phyloP scores from a whole-genome alignment of 2,329 filamentous ascomycete species.

The Macrophomina pseudophaseolina region DNA sequence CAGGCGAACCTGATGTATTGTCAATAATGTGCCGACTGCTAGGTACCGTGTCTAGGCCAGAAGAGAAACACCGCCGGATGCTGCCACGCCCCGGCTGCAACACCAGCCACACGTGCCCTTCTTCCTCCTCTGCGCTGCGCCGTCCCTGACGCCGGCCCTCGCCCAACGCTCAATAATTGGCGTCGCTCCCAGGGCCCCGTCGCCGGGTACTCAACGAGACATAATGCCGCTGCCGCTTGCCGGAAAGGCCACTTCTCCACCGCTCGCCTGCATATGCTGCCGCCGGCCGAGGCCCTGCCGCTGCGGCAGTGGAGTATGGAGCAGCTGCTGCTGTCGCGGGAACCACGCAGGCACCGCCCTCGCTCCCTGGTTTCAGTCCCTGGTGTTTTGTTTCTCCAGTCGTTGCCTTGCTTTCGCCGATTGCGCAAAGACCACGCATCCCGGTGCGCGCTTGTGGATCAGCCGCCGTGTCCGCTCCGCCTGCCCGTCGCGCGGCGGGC shows the following conservation, averaged over 20 bases:
- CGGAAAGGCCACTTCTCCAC: conserved; percentile 3
- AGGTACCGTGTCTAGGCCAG: conserved; percentile 4
- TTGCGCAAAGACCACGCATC: conserved; percentile 14
- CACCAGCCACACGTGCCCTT: conserved; percentile 21
- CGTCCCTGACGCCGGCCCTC: conserved; percentile 18
- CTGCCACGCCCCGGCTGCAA: not conserved
- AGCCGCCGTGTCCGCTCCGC: conserved; percentile 17
- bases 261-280: not conserved
- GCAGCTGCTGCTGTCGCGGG: not conserved
- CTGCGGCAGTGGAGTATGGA: too few species aligned
- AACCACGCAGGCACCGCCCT: not conserved
- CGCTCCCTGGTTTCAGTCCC: not conserved
- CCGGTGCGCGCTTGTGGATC: conserved; percentile 19
- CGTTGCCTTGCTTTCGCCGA: not conserved
- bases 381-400: conserved; percentile 20
- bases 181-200: conserved; percentile 16
- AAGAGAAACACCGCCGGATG: conserved; percentile 2
- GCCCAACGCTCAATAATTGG: conserved; percentile 22
- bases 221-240: conserved; percentile 18
- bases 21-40: conserved; percentile 23
- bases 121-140: not conserved
- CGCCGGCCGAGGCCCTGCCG: not conserved
- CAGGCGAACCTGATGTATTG: conserved; percentile 23
- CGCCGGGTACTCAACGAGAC: conserved; percentile 25
- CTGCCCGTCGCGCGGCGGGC: conserved; percentile 20